Conservation (phyloP, 228 moss, liverwort and hornwort species). For the Sphagnum fallax region DNA sequence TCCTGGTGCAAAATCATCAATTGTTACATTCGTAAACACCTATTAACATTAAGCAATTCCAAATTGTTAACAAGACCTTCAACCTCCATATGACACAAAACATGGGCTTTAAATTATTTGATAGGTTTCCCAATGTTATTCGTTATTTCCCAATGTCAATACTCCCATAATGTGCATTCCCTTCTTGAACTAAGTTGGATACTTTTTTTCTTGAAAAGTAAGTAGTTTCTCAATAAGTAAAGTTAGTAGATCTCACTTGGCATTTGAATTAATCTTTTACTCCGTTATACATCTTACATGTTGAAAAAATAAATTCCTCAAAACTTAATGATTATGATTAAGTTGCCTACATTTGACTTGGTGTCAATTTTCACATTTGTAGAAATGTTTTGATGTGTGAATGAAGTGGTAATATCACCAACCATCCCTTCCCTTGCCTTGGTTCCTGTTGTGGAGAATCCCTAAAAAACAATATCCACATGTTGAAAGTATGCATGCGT, state of each 20-base stretch:
- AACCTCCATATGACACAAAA: neutral
- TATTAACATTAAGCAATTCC: neutral
- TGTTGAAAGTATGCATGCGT: neutral
- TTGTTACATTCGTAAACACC: slow-evolving; percentile 28
- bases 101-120: neutral
- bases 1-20: slow-evolving; percentile 45
- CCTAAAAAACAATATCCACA: slow-evolving; percentile 8
- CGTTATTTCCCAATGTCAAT: neutral
- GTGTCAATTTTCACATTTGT: slow-evolving; percentile 50
- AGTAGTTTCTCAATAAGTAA: too few relatives aligned
- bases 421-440: slow-evolving; percentile 39
- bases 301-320: neutral
- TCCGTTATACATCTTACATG: neutral
- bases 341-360: slow-evolving; percentile 36
- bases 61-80: neutral
- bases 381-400: slow-evolving; percentile 36
- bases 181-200: neutral
- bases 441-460: slow-evolving; percentile 32
- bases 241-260: too few relatives aligned
- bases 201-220: neutral
- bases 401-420: slow-evolving; percentile 39
- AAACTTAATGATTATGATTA: neutral
- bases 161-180: neutral
- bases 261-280: too few relatives aligned
- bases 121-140: neutral